Percentiles rank a stretch among this genome's conserved stretches.
phyloP scores from a whole-genome alignment of 441 rosid species.

The Biscutella laevigata region DNA sequence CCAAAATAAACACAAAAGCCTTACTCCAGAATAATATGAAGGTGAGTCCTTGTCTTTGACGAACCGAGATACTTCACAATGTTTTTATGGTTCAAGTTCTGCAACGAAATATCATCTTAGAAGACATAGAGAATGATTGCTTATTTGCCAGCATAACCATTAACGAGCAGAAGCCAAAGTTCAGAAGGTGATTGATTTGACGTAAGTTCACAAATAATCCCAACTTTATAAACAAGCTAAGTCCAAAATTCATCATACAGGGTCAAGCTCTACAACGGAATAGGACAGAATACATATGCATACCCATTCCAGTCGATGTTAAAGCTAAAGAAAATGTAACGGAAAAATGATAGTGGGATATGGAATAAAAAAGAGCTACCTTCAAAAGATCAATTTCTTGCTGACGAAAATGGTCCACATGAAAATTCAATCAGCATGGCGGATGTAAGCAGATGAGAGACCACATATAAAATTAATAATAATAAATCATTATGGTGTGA shows the following conservation, averaged over 20 bases:
- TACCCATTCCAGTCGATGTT: background rate
- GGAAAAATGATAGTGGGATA: background rate
- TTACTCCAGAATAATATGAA: slow-evolving; percentile 98
- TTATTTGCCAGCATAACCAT: no score
- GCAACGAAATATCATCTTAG: slow-evolving; percentile 25
- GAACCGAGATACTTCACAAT: slow-evolving; percentile 98
- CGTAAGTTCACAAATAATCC: no score
- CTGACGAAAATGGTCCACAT: slow-evolving; percentile 36
- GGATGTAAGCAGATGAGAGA: slow-evolving; percentile 11
- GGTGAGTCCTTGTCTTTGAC: slow-evolving; percentile 85
- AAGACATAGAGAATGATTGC: no score
- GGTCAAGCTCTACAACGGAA: no score
- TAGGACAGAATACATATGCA: background rate
- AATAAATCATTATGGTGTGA: slow-evolving; percentile 80
- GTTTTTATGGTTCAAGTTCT: slow-evolving; percentile 97
- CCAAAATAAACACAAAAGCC: slow-evolving; percentile 23
- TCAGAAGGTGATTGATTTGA: background rate
- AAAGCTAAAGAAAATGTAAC: background rate
- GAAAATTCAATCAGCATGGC: slow-evolving; percentile 30
- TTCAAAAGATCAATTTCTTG: slow-evolving; percentile 97
- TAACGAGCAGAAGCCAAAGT: background rate
- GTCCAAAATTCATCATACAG: no score
- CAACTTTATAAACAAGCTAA: no score
- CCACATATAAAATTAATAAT: background rate
- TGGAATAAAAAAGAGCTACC: slow-evolving; percentile 43